phyloP scores from a whole-genome alignment of 1,284 basidiomycete genomes.

The Leccinum griseonigrum region DNA sequence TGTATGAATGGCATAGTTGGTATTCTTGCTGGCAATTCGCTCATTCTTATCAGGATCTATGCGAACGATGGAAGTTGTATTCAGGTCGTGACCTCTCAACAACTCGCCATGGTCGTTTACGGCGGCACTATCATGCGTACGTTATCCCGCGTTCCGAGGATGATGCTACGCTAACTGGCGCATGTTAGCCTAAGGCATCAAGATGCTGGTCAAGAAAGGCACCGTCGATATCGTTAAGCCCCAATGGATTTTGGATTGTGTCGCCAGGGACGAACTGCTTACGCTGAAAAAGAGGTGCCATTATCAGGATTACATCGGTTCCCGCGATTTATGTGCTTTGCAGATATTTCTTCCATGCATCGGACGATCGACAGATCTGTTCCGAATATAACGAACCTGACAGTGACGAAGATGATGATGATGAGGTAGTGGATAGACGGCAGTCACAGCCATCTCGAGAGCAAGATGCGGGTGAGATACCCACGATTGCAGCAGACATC shows the following conservation, averaged over 20 bases:
- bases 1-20: slow-evolving; percentile 41
- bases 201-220: slow-evolving; percentile 62
- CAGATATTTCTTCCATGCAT: slow-evolving; percentile 78
- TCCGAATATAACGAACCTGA: slow-evolving; percentile 43
- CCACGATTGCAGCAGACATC: slow-evolving; percentile 23
- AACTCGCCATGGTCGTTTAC: slow-evolving; percentile 56
- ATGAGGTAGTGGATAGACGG: slow-evolving; percentile 22
- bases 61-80: slow-evolving; percentile 74
- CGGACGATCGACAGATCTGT: slow-evolving; percentile 37
- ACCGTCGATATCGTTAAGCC: slow-evolving; percentile 73
- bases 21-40: neutral
- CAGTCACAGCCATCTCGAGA: slow-evolving; percentile 8
- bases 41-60: slow-evolving; percentile 53
- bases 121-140: slow-evolving; percentile 62
- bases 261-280: slow-evolving; percentile 51
- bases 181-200: slow-evolving; percentile 67
- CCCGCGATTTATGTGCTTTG: neutral
- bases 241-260: slow-evolving; percentile 78
- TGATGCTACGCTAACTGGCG: slow-evolving; percentile 1
- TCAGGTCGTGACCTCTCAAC: slow-evolving; percentile 51
- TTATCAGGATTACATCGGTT: neutral
- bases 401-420: slow-evolving; percentile 28
- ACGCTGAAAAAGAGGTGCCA: slow-evolving; percentile 68
- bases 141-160: slow-evolving; percentile 24
- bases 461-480: slow-evolving; percentile 16